Evolutionary conservation across 2,329 filamentous ascomycete genomes (phyloP).

Genomic region (Penicillium sclerotigenum): DNA sequence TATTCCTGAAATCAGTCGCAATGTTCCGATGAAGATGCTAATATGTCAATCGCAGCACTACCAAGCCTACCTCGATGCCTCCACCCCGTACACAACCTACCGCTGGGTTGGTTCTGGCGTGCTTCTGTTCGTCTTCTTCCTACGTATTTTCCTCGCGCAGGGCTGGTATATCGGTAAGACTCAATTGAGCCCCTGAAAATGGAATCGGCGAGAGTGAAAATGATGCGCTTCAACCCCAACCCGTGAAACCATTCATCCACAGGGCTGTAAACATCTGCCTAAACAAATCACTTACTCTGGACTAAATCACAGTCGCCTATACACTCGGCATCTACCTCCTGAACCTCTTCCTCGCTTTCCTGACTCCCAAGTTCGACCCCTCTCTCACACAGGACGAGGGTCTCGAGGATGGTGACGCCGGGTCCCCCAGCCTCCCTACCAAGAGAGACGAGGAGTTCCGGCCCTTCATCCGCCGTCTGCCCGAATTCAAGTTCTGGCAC

Average conservation of each 20-base stretch:
- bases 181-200: not conserved
- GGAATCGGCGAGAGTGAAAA: not conserved
- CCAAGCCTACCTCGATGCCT: constrained; percentile 90
- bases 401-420: constrained; percentile 86
- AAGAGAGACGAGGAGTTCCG: constrained; percentile 98
- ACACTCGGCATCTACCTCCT: constrained; percentile 97
- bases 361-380: constrained; percentile 97
- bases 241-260: not conserved
- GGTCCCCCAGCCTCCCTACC: constrained; percentile 68
- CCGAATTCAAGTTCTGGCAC: constrained; percentile 99
- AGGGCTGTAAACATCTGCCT: not conserved
- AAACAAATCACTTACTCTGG: constrained; percentile 7
- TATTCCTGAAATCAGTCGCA: not conserved
- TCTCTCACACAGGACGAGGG: constrained; percentile 93
- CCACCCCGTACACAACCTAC: constrained; percentile 83
- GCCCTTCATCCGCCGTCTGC: constrained; percentile 90
- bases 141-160: constrained; percentile 86
- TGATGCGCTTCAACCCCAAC: not conserved
- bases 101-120: constrained; percentile 83
- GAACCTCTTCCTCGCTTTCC: constrained; percentile 97
- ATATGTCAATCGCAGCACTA: constrained; percentile 63
- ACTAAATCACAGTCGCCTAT: constrained; percentile 70
- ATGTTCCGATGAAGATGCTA: constrained; percentile 3
- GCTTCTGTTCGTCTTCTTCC: constrained; percentile 74
- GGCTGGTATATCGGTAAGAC: constrained; percentile 97